Evolutionary conservation across 306 rosid genomes (phyloP).

Genomic region (Dryas alaskensis): DNA sequence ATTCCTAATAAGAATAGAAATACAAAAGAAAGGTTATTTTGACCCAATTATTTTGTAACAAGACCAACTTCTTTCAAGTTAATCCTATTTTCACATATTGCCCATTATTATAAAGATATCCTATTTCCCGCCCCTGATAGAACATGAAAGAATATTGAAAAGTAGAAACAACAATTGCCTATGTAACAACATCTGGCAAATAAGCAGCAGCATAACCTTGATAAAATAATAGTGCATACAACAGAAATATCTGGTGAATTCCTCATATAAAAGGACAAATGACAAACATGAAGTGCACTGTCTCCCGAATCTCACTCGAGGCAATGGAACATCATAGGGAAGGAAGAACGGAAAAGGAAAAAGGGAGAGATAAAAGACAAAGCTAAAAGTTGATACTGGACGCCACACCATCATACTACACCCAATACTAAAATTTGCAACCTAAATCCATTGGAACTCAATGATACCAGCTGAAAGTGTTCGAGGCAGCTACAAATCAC

Average conservation of each 20-base stretch:
- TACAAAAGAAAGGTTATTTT: no score
- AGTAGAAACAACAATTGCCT: no score
- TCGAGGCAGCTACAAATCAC: constrained; percentile 9
- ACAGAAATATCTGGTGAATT: background rate
- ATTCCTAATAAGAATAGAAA: no score
- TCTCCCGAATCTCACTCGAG: constrained; percentile 1
- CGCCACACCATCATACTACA: constrained; percentile 14
- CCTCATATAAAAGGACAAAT: background rate
- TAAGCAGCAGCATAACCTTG: background rate
- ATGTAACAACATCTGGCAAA: background rate
- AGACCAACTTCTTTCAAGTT: no score
- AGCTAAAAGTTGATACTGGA: background rate
- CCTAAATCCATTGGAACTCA: background rate
- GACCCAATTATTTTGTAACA: no score
- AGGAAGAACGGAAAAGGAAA: background rate
- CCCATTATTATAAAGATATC: no score
- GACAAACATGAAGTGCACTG: background rate
- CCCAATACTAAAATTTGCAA: background rate
- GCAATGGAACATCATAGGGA: background rate
- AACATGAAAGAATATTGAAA: no score
- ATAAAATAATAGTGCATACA: background rate
- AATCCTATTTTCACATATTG: no score
- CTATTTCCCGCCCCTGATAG: no score
- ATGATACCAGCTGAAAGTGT: background rate
- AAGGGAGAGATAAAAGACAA: background rate